These are phyloP conservation scores for Neurospora tetraspora DNA, from an alignment of 495 filamentous ascomycete species.

Conservation along the genomic window DNA sequence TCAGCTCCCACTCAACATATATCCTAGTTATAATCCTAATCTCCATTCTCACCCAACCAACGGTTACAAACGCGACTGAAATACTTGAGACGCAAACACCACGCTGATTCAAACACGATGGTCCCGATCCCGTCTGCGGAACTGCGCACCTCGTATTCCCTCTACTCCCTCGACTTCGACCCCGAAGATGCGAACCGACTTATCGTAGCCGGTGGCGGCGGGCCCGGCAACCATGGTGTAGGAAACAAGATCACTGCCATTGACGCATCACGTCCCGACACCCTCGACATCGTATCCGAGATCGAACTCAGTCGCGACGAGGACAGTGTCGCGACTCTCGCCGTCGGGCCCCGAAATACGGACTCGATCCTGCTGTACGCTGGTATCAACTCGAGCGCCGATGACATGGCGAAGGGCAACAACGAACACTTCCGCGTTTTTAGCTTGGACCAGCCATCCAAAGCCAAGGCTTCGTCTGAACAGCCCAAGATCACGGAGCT, in stretches of 20 bases:
- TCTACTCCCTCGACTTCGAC: constrained; percentile 85
- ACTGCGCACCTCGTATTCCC: constrained; percentile 59
- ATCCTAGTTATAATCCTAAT: neutral
- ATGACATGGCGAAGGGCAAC: constrained; percentile 58
- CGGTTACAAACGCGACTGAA: neutral
- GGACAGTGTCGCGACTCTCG: constrained; percentile 82
- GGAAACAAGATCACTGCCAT: constrained; percentile 80
- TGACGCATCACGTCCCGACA: constrained; percentile 49
- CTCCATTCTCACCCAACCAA: neutral
- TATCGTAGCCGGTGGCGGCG: constrained; percentile 85
- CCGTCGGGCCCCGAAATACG: constrained; percentile 46
- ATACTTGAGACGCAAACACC: neutral
- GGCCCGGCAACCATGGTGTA: constrained; percentile 74
- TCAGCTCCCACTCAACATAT: neutral
- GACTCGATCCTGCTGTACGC: constrained; percentile 56
- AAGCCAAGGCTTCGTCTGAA: constrained; percentile 25
- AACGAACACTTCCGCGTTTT: constrained; percentile 89
- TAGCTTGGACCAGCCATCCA: constrained; percentile 41
- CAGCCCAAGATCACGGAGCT: constrained; percentile 41
- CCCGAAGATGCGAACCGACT: constrained; percentile 63
- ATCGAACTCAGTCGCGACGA: constrained; percentile 77
- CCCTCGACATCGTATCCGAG: constrained; percentile 57
- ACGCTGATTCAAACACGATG: constrained; percentile 10
- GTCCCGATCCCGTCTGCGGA: constrained; percentile 18
- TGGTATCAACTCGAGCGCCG: constrained; percentile 76